Percentiles rank a stretch among this genome's conserved stretches.
phyloP scores from a whole-genome alignment of 306 rosid species.

The Oemleria cerasiformis region DNA sequence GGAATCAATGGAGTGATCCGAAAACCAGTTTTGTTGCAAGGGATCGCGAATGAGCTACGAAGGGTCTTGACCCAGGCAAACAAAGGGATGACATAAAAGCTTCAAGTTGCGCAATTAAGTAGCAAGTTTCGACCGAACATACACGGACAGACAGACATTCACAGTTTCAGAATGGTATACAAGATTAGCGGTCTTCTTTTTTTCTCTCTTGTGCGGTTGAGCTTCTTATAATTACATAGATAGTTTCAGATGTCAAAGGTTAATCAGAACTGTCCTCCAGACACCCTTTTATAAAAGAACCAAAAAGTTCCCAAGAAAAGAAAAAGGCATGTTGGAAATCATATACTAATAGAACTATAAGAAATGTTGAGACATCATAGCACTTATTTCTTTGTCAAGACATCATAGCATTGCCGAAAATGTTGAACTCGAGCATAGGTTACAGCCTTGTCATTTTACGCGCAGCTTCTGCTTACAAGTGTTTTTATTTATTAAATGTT shows the following conservation, averaged over 20 bases:
- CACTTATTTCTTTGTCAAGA: not conserved
- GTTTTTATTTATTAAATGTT: too few relatives aligned
- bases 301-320: not conserved
- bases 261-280: slow-evolving; percentile 1
- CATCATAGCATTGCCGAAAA: not conserved
- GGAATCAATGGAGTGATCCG: slow-evolving; percentile 82
- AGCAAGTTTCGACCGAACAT: slow-evolving; percentile 32
- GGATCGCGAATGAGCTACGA: slow-evolving; percentile 72
- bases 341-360: not conserved
- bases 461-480: too few relatives aligned
- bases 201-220: slow-evolving; percentile 6
- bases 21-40: slow-evolving; percentile 81
- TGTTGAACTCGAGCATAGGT: too few relatives aligned
- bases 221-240: slow-evolving; percentile 16
- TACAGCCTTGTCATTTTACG: too few relatives aligned
- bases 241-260: slow-evolving; percentile 20
- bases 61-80: slow-evolving; percentile 72
- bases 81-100: slow-evolving; percentile 36
- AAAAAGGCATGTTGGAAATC: not conserved
- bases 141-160: slow-evolving; percentile 25
- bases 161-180: slow-evolving; percentile 47
- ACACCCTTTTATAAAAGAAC: slow-evolving; percentile 6
- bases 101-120: slow-evolving; percentile 23
- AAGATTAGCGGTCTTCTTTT: slow-evolving; percentile 32
- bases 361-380: not conserved